Evolutionary conservation across 805 yeast species (phyloP).

Genomic region (Metschnikowia henanensis): DNA sequence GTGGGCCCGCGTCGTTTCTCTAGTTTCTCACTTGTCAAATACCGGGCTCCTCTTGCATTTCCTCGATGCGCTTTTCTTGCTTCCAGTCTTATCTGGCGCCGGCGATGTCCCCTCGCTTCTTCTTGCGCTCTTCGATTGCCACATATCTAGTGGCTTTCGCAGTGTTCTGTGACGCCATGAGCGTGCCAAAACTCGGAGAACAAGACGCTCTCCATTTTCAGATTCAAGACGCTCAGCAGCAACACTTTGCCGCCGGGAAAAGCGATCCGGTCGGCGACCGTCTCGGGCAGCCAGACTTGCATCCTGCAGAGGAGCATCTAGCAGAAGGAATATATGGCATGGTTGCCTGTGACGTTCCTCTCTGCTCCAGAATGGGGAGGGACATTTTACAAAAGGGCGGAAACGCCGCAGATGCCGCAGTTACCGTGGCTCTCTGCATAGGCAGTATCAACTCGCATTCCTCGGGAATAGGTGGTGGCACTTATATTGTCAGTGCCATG

Average conservation of each 20-base stretch:
- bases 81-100: not conserved
- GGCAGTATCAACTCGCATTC: constrained; percentile 82
- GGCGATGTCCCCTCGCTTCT: not conserved
- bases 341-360: constrained; percentile 64
- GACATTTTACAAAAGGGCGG: constrained; percentile 58
- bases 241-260: not conserved
- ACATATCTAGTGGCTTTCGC: constrained; percentile 2
- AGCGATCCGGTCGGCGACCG: constrained; percentile 20
- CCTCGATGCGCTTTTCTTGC: no score
- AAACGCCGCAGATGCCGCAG: constrained; percentile 92
- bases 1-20: no score
- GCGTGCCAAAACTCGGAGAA: constrained; percentile 1
- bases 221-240: not conserved
- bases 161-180: constrained; percentile 5
- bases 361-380: constrained; percentile 64
- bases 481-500: constrained; percentile 50
- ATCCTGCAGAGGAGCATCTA: constrained; percentile 40
- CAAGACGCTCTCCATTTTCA: constrained; percentile 5
- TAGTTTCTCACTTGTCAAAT: no score
- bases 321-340: constrained; percentile 51
- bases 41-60: no score
- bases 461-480: constrained; percentile 95
- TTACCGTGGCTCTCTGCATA: constrained; percentile 84
- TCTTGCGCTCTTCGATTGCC: constrained; percentile 1
- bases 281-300: constrained; percentile 39